These are phyloP conservation scores for Metschnikowia cerradonensis DNA, from an alignment of 805 yeast genomes.

Conservation along the genomic window DNA sequence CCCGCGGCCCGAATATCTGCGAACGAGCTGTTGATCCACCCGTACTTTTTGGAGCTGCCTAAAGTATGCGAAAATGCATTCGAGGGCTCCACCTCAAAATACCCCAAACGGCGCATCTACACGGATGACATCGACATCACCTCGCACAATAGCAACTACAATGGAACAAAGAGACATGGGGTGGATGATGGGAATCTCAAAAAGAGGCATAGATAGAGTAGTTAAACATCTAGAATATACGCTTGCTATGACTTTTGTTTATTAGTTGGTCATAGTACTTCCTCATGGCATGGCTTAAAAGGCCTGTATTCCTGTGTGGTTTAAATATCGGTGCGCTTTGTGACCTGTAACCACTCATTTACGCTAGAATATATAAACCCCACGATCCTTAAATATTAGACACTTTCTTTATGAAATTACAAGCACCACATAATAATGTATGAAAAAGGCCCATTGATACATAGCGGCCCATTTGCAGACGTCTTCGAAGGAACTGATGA, in stretches of 20 bases:
- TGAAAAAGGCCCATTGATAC: conserved; percentile 20
- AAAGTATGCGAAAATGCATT: conserved; percentile 73
- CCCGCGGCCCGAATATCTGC: conserved; percentile 81
- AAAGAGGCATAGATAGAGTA: conserved; percentile 9
- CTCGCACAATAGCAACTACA: conserved; percentile 24
- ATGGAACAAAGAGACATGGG: conserved; percentile 25
- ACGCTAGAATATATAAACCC: not conserved
- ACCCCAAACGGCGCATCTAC: conserved; percentile 84
- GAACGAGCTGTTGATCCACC: conserved; percentile 66
- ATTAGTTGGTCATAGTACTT: too few relatives aligned
- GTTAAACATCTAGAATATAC: not conserved
- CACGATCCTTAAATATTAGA: not conserved
- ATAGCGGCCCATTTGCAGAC: conserved; percentile 34
- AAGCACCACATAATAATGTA: conserved; percentile 9
- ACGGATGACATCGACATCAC: conserved; percentile 80
- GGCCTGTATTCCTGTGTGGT: not conserved
- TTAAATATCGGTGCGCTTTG: not conserved
- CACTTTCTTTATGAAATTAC: too few relatives aligned
- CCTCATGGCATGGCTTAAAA: too few relatives aligned
- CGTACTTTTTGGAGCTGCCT: conserved; percentile 71
- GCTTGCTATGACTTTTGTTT: not conserved
- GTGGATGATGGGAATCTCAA: conserved; percentile 6
- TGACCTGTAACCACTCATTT: not conserved
- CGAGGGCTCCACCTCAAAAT: conserved; percentile 65
- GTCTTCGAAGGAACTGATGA: conserved; percentile 26